phyloP scores from a whole-genome alignment of 108 stramenopile genomes.

The Cyclotella baltica region DNA sequence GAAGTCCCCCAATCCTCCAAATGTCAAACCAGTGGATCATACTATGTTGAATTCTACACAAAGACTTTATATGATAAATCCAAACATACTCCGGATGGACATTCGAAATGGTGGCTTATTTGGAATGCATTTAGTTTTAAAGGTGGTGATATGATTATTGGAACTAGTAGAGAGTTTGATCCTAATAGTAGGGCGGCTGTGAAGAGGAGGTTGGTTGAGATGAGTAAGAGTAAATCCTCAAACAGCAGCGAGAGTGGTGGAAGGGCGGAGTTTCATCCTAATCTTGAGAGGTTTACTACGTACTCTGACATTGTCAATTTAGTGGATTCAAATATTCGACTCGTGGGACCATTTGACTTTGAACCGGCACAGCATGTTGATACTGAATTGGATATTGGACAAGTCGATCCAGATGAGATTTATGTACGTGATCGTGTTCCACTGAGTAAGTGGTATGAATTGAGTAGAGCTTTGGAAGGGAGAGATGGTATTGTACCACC shows the following conservation, averaged over 20 bases:
- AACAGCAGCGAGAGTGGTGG: not conserved
- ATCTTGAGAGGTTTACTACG: slow-evolving; percentile 22
- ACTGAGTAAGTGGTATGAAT: slow-evolving; percentile 27
- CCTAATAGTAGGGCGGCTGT: slow-evolving; percentile 34
- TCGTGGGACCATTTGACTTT: slow-evolving; percentile 48
- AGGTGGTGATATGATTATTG: slow-evolving; percentile 29
- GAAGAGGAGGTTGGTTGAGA: slow-evolving; percentile 17
- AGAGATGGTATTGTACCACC: slow-evolving; percentile 20
- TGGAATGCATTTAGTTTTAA: slow-evolving; percentile 38
- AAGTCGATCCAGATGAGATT: slow-evolving; percentile 6
- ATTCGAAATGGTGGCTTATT: slow-evolving; percentile 41
- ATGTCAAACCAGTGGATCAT: slow-evolving; percentile 27
- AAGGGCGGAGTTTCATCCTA: slow-evolving; percentile 22
- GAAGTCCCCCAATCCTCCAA: slow-evolving; percentile 5
- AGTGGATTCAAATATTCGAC: slow-evolving; percentile 19
- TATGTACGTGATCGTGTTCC: slow-evolving; percentile 47
- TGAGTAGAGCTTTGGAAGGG: slow-evolving; percentile 18
- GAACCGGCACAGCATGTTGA: slow-evolving; percentile 14
- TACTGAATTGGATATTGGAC: not conserved
- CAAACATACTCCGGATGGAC: slow-evolving; percentile 32
- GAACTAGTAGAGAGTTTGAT: slow-evolving; percentile 32
- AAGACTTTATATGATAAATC: slow-evolving; percentile 34
- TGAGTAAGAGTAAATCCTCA: not conserved
- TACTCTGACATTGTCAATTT: slow-evolving; percentile 32
- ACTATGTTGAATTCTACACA: slow-evolving; percentile 50